Evolutionary conservation across 2,329 filamentous ascomycete genomes (phyloP).

Genomic region (Trichoderma simmonsii): DNA sequence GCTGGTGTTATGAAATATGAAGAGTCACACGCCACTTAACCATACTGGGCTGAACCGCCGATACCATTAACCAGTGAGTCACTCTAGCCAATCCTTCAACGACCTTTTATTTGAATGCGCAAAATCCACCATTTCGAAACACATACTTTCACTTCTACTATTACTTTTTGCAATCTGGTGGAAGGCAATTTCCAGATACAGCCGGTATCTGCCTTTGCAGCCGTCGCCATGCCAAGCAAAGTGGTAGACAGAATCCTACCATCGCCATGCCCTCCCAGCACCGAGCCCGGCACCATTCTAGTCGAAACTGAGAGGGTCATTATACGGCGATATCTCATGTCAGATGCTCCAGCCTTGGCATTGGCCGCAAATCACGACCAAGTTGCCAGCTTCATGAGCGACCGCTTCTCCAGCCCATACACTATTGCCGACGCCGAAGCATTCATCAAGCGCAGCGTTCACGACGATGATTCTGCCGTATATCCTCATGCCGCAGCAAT

Average conservation of each 20-base stretch:
- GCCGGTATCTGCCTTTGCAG: neutral
- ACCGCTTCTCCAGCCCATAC: slow-evolving; percentile 48
- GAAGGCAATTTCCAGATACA: neutral
- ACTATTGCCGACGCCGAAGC: slow-evolving; percentile 36
- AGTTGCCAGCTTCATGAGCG: slow-evolving; percentile 40
- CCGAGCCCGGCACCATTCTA: slow-evolving; percentile 30
- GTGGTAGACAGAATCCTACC: slow-evolving; percentile 4
- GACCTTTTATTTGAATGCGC: neutral
- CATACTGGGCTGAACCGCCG: neutral
- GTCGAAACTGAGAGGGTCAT: slow-evolving; percentile 35
- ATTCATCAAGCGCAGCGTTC: slow-evolving; percentile 32
- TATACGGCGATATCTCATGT: slow-evolving; percentile 39
- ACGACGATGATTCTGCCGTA: slow-evolving; percentile 25
- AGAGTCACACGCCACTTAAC: neutral
- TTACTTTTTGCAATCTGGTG: neutral
- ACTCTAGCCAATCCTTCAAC: neutral
- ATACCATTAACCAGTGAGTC: neutral
- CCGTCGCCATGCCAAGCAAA: neutral
- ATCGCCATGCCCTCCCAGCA: slow-evolving; percentile 23
- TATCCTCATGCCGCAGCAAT: slow-evolving; percentile 34
- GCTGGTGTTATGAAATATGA: neutral
- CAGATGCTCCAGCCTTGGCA: slow-evolving; percentile 38
- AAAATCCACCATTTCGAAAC: neutral
- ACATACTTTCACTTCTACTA: neutral
- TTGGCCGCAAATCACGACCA: slow-evolving; percentile 38